Evolutionary conservation across 805 yeast species (phyloP), one percentile per base, ranked within the genome.

Genomic region (Nakazawaea peltata): DNA sequence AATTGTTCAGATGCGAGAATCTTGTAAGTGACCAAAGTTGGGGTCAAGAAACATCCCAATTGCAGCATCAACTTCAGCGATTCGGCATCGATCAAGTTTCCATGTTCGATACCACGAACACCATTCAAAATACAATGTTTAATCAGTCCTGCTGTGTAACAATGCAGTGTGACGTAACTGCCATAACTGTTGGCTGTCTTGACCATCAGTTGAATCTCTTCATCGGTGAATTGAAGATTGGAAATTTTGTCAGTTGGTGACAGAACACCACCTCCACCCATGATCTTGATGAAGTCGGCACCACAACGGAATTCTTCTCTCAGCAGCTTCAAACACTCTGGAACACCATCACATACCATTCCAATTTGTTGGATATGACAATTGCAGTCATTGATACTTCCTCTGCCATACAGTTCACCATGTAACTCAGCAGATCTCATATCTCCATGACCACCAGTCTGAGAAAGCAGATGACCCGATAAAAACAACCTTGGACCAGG

Each of bases 221-320:
- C 54, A 11, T 44, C 47, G 10, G 49, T 44, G 37, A 42, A 53
- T 35, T 50, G 55, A 14, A 46, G 32, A 32, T 51, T 47, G 12
- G 44, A 39, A n/a, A 50, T 40, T 27, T 44, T 41, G 36, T 50
- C 55, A 11, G 51, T 42, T 22, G 56, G 56, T 5, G 56, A 52
- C 9, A 53, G 54, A 27, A 52, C 56, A 24, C 56, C 55, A 19
- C 57, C 57, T 31, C 54, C 44, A 13, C 53, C 51, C 54, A 52
- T 52, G 27, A 52, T 49, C 36, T 52, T 52, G 31, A 52, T 41
- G 32, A 52, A 51, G 18, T 43, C 39, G 2, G 54, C 53, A 5
- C 56, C 57, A 19, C 46, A 36, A 37, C 56, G 43, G 26, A 52
- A 42, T 21, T 46, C 42, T 14, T 51, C 57, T 39, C 57, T 46